phyloP scores from a whole-genome alignment of 2,329 filamentous ascomycete genomes.

The Aureobasidium melanogenum region DNA sequence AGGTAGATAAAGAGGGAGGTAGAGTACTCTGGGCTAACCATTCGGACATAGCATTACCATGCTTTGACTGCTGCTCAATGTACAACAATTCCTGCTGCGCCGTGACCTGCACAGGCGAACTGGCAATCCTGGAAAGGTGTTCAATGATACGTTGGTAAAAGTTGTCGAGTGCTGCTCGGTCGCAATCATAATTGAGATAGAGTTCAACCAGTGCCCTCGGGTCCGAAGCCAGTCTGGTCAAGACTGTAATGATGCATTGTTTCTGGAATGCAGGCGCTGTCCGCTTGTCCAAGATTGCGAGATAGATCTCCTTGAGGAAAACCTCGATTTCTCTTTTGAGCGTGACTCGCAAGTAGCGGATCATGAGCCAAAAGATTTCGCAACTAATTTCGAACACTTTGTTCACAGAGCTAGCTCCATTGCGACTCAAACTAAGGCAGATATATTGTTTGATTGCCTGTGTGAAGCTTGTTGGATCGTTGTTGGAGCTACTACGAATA shows the following conservation, averaged over 20 bases:
- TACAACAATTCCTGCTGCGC: slow-evolving; percentile 75
- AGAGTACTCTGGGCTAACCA: slow-evolving; percentile 83
- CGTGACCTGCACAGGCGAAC: slow-evolving; percentile 65
- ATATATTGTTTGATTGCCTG: slow-evolving; percentile 96
- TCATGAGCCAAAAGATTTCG: slow-evolving; percentile 96
- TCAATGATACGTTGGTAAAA: slow-evolving; percentile 94
- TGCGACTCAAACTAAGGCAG: slow-evolving; percentile 87
- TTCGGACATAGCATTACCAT: slow-evolving; percentile 50
- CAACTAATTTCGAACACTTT: slow-evolving; percentile 90
- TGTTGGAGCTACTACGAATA: slow-evolving; percentile 82
- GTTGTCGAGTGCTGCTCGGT: slow-evolving; percentile 84
- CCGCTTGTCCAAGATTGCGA: slow-evolving; percentile 80
- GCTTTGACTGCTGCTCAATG: slow-evolving; percentile 63
- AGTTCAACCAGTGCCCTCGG: slow-evolving; percentile 85
- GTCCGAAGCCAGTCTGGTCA: slow-evolving; percentile 77
- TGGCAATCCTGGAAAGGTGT: slow-evolving; percentile 81
- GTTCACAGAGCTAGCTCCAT: slow-evolving; percentile 87
- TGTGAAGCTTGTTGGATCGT: slow-evolving; percentile 80
- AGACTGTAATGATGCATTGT: slow-evolving; percentile 76
- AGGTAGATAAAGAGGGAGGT: slow-evolving; percentile 76
- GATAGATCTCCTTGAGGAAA: slow-evolving; percentile 93
- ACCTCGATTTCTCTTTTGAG: slow-evolving; percentile 99
- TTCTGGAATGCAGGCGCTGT: slow-evolving; percentile 86
- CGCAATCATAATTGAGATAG: slow-evolving; percentile 97
- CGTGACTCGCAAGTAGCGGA: slow-evolving; percentile 84